Evolutionary conservation across 2,329 filamentous ascomycete species (phyloP), one percentile per base, ranked within the genome.

Genomic region (Samsoniella hepiali): DNA sequence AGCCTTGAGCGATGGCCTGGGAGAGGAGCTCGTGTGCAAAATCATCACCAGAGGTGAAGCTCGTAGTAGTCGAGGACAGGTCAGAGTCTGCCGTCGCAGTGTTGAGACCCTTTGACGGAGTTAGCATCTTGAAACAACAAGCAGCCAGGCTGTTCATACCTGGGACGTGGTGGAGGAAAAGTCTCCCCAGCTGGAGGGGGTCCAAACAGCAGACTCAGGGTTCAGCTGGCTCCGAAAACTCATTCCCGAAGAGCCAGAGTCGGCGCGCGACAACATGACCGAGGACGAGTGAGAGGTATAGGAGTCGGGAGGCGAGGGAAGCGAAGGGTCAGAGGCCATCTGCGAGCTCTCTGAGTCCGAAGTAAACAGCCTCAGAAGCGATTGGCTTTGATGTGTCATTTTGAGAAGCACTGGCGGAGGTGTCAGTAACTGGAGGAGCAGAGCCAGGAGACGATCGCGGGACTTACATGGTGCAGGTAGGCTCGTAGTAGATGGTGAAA

Each of bases 161-260:
- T 55, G 29, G n/a, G 40, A 31, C 9, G 32, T 32, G 6, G 40
- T 1, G 3, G 40, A 10, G 9, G 54, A 58, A 22, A 54, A 7
- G 5, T 58, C 56, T 8, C 49, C 49, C 62, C 62, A 63, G 11
- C n/a, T 7, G 10, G 56, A 5, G 3, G 62, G 62, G 13, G 49
- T 59, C 62, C 62, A 63, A 15, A 55, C 47, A 13, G 62, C 62
- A 8, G 62, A 63, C 49, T 58, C 56, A 1, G 62, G 62, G 11
- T 63, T 63, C 6, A 63, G 56, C 31, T 38, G 59, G 49, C 62
- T 63, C 22, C 55, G 29, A 13, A 36, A 27, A 17, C 17, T 13
- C 10, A 22, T 27, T 8, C 22, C 27, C 9, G 49, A 42, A 6
- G 29, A 47, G 53, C 9, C 32, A 15, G 51, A 42, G 51, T 57